A percentile compares a stretch with the other conserved stretches of the same genome.
phyloP scores from a whole-genome alignment of 495 filamentous ascomycete species.

The Aspergillus cristatus region DNA sequence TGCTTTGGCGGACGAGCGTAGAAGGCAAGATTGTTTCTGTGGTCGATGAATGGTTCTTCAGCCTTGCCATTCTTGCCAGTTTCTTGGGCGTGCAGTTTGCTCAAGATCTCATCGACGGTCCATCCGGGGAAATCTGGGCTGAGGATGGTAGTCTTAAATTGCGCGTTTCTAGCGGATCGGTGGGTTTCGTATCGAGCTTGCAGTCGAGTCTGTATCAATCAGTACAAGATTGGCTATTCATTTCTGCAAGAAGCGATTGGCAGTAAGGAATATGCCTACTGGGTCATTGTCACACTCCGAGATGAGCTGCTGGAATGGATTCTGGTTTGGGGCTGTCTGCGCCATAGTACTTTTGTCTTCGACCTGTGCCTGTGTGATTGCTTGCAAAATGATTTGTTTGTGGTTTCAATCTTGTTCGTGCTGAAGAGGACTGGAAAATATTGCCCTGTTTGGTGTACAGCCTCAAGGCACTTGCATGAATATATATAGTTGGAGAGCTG shows the following conservation, averaged over 20 bases:
- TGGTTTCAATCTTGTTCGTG: background rate
- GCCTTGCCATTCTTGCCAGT: constrained; percentile 42
- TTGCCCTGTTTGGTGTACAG: too few species aligned
- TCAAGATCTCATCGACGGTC: constrained; percentile 65
- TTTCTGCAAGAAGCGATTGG: background rate
- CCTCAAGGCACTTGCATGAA: too few species aligned
- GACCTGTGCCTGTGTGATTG: background rate
- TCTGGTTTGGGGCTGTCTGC: constrained; percentile 26
- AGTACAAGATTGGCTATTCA: too few species aligned
- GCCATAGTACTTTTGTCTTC: constrained; percentile 24
- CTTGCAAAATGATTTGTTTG: background rate
- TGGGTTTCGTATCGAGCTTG: constrained; percentile 65
- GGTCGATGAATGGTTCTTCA: constrained; percentile 53
- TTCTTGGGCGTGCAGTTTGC: constrained; percentile 39
- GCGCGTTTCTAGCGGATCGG: constrained; percentile 59
- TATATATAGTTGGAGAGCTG: too few species aligned
- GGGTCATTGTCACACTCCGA: constrained; percentile 47
- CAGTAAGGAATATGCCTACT: constrained; percentile 29
- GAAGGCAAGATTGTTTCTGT: constrained; percentile 72
- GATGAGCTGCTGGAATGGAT: constrained; percentile 73
- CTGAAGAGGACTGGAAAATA: too few species aligned
- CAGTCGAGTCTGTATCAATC: constrained; percentile 57
- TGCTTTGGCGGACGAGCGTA: constrained; percentile 75
- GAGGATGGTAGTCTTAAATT: constrained; percentile 61
- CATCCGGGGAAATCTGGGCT: constrained; percentile 58